Conservation (phyloP, 768 basidiomycete species). For the Inosperma sp. region DNA sequence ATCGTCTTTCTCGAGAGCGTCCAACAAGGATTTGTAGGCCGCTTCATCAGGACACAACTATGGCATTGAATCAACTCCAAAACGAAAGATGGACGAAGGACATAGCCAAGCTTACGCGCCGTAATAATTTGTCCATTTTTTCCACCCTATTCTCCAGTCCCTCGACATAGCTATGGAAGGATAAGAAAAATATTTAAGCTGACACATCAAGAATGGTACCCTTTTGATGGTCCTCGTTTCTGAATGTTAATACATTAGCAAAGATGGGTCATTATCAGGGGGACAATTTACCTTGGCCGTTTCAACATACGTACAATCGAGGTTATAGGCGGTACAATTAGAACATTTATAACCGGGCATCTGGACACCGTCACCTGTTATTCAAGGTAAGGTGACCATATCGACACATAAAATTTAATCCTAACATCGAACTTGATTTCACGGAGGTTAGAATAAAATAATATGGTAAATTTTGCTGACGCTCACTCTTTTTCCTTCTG, state of each 20-base stretch:
- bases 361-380: conserved; percentile 63
- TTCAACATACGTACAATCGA: conserved; percentile 67
- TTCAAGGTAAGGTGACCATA: not conserved
- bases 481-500: conserved; percentile 75
- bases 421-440: conserved; percentile 58
- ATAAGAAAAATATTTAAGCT: not conserved
- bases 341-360: conserved; percentile 64
- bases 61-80: not conserved
- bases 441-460: conserved; percentile 11
- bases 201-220: conserved; percentile 28
- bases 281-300: conserved; percentile 52
- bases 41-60: conserved; percentile 66
- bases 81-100: not conserved
- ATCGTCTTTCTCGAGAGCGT: conserved; percentile 24
- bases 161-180: conserved; percentile 54
- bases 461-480: conserved; percentile 3
- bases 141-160: conserved; percentile 54
- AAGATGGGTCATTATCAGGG: conserved; percentile 13
- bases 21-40: conserved; percentile 52
- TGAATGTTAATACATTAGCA: conserved; percentile 16
- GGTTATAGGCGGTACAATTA: conserved; percentile 60
- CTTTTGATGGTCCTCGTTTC: conserved; percentile 62
- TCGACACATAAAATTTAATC: conserved; percentile 2
- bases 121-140: conserved; percentile 58
- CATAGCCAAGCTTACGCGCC: conserved; percentile 26